These are phyloP conservation scores for Ottelia alismoides DNA, from an alignment of 106 monocot genomes.

Conservation along the genomic window DNA sequence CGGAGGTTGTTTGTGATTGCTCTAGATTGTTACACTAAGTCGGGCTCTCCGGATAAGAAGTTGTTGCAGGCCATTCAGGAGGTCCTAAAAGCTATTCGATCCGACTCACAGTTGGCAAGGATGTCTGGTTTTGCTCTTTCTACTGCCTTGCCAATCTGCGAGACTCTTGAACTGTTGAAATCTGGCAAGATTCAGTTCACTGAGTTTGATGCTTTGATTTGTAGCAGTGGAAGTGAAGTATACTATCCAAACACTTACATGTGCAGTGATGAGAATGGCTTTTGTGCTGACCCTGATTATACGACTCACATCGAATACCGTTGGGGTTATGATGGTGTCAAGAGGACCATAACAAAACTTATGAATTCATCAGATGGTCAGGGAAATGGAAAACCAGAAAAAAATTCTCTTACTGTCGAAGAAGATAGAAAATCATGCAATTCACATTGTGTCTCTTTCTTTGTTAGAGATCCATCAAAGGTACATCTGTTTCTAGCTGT, in stretches of 20 bases:
- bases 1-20: conserved; percentile 74
- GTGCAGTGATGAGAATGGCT: conserved; percentile 37
- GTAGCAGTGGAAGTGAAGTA: conserved; percentile 86
- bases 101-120: conserved; percentile 71
- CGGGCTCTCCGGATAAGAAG: conserved; percentile 56
- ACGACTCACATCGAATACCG: conserved; percentile 74
- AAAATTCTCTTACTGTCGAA: conserved; percentile 7
- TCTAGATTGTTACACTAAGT: conserved; percentile 56
- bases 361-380: conserved; percentile 32
- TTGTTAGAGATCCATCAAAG: conserved; percentile 51
- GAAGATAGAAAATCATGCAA: conserved; percentile 55
- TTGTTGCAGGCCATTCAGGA: conserved; percentile 72
- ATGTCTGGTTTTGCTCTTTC: conserved; percentile 87
- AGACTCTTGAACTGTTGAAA: conserved; percentile 45
- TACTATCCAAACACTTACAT: conserved; percentile 85
- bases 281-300: conserved; percentile 71
- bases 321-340: conserved; percentile 71
- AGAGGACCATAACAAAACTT: conserved; percentile 44
- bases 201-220: conserved; percentile 84
- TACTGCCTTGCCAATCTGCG: conserved; percentile 74
- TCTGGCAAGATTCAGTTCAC: conserved; percentile 42
- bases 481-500: conserved; percentile 8
- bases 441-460: conserved; percentile 69
- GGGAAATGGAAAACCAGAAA: conserved; percentile 7
- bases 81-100: conserved; percentile 53